A percentile compares a stretch with the other conserved stretches of the same genome.
Conservation (phyloP, 257 asterid species). For the Striga asiatica region DNA sequence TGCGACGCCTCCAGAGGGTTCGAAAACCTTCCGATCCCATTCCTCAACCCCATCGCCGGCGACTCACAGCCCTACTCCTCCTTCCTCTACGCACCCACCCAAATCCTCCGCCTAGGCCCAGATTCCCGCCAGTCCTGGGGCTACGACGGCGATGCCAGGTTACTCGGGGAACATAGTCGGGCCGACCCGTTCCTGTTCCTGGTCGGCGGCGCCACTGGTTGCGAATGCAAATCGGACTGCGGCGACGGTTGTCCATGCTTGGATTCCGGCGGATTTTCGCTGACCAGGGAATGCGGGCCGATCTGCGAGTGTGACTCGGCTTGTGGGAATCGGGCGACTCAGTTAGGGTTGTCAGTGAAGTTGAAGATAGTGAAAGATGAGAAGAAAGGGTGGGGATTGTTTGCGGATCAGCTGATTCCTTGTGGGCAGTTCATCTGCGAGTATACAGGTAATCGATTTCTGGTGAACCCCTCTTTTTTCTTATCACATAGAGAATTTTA, state of each 20-base stretch:
- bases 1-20: constrained; percentile 58
- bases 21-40: constrained; percentile 60
- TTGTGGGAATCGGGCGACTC: constrained; percentile 59
- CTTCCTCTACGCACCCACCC: constrained; percentile 57
- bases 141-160: constrained; percentile 15
- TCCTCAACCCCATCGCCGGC: constrained; percentile 28
- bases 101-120: constrained; percentile 22
- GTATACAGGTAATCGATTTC: constrained; percentile 45
- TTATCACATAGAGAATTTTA: no score
- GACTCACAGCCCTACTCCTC: constrained; percentile 46
- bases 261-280: constrained; percentile 17
- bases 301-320: constrained; percentile 45
- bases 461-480: no score
- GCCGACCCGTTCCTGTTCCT: constrained; percentile 51
- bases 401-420: constrained; percentile 50
- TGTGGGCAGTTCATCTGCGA: constrained; percentile 66
- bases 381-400: constrained; percentile 70
- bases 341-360: constrained; percentile 40
- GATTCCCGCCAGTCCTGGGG: constrained; percentile 55
- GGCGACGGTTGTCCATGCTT: constrained; percentile 40
- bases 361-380: constrained; percentile 50
- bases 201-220: constrained; percentile 54
- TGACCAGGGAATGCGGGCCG: constrained; percentile 67
- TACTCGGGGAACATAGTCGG: not conserved
- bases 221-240: constrained; percentile 42